Base-by-base conservation (phyloP, 2,329 filamentous ascomycete genomes). In the Myrmaecium sp. region DNA sequence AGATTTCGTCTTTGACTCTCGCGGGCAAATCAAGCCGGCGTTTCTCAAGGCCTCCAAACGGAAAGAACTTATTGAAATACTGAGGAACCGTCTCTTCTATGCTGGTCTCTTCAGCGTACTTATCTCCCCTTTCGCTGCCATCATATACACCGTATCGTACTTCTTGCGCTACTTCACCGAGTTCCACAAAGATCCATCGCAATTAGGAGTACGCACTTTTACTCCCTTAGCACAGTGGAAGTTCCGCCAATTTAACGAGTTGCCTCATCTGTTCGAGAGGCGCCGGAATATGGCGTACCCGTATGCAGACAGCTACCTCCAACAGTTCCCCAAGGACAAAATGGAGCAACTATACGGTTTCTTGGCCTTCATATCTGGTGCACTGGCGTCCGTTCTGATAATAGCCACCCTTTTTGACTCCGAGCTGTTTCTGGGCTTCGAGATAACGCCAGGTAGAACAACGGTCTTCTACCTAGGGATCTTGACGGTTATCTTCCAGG, bases 91-190 rank as follows among this genome's bases (percentile, higher is more conserved):
- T 4, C 82, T 98, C 35, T 61, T 77, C 16, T 80, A 91, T 43
- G 77, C 79, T 2, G 89, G 82, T 2, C 54, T 89, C 23, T 74
- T 93, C 56, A 93, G 89, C 43, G 69, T 94, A 22, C 57, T 94
- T 21, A 71, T 83, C 37, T 80, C 83, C 0, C 86, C 89, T 0
- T 80, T 94, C 39, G 72, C 91, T 21, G 71, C 92, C n/a, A 62
- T 74, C 8, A 92, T 89, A 40, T 74, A 91, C 19, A 56, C 93
- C 22, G 70, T 93, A 37, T 73, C 89, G 33, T 93, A 92, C 49
- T 81, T 98, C 42, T 83, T 95, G 46, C 82, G 77, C 17, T 93
- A 95, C 46, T 95, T 94, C 50, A 89, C 89, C 42, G 86, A 98
- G 58, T 94, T 92, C 45, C 83, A 93, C 52, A 91, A 84, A 44